A percentile compares a stretch with the other conserved stretches of the same genome.
phyloP scores from a whole-genome alignment of 495 filamentous ascomycete genomes.

The Glonium stellatum region DNA sequence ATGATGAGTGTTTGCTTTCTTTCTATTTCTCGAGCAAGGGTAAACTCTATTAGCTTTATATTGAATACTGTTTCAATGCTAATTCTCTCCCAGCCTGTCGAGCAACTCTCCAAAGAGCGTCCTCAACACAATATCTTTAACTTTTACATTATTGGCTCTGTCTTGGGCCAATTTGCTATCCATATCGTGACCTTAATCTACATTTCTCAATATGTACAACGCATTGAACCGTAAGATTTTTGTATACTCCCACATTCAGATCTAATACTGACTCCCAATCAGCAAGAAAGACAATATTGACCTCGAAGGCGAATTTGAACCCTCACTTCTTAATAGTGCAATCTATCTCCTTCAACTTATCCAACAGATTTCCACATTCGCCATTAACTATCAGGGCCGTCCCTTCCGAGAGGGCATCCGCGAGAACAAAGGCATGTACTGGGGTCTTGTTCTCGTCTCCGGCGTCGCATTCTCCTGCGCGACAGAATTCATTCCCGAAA shows the following conservation, averaged over 20 bases:
- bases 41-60: conserved; percentile 30
- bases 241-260: background rate
- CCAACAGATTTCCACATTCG: conserved; percentile 98
- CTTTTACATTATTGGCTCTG: conserved; percentile 94
- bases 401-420: conserved; percentile 93
- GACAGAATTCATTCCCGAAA: conserved; percentile 89
- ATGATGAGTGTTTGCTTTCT: conserved; percentile 99
- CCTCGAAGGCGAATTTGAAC: conserved; percentile 89
- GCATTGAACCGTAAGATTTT: conserved; percentile 65
- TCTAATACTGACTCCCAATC: background rate
- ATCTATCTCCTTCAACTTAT: conserved; percentile 98
- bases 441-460: conserved; percentile 81
- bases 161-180: conserved; percentile 95
- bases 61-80: conserved; percentile 1
- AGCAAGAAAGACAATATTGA: conserved; percentile 70
- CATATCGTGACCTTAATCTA: conserved; percentile 94
- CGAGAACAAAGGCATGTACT: conserved; percentile 98
- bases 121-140: conserved; percentile 99
- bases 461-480: conserved; percentile 91
- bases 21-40: conserved; percentile 88
- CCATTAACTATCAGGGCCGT: conserved; percentile 98
- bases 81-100: conserved; percentile 58
- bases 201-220: conserved; percentile 80
- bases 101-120: conserved; percentile 90
- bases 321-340: conserved; percentile 90